Base-by-base conservation (phyloP, 2,329 filamentous ascomycete species). In the Bertia moriformis region DNA sequence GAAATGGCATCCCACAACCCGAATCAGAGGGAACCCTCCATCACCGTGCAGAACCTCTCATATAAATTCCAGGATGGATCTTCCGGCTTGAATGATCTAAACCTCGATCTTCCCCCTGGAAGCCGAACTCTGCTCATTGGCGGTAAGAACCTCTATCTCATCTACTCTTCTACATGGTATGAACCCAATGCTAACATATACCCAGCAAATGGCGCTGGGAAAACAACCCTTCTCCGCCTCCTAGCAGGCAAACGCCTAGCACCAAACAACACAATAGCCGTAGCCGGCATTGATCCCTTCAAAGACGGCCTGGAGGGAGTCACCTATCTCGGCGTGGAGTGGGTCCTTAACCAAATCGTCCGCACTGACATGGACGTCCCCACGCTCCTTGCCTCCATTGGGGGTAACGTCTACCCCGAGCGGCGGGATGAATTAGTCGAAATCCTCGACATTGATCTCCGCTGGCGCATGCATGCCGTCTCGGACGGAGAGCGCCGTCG, bases 291-390 rank as follows among this genome's bases (percentile, higher is more conserved):
- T 38, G 91, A 98, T 60, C 91, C 91, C 5, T 98, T 98, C 73
- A 83, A 85, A 57, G 73, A 87, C 24, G 77, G 80, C 10, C 75
- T 95, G 19, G 84, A 94, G 61, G 91, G 91, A 44, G 89, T 98
- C 20, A 96, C 89, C 17, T 98, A 98, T 60, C 81, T 98, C 4
- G 91, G 91, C 1, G 75, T 95, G 1, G 91, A 98, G 67, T 98
- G 91, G 91, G 91, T 96, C 3, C 73, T 98, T 7, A 96, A 96
- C 65, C 85, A 84, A 38, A 93, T 96, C 51, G 91, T 96, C 37
- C 83, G 89, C 39, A 93, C 82, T 19, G 91, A 98, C 59, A 94
- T 98, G 48, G 86, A 85, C 42, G 89, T 98, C 3, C 73, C 71
- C 3, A 88, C 93, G 47, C 74, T 98, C 4, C 75, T 98, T 18